Percentiles rank a stretch among this genome's conserved stretches.
Conservation (phyloP, 2,329 filamentous ascomycete genomes). For the Aureobasidium leucospermi region DNA sequence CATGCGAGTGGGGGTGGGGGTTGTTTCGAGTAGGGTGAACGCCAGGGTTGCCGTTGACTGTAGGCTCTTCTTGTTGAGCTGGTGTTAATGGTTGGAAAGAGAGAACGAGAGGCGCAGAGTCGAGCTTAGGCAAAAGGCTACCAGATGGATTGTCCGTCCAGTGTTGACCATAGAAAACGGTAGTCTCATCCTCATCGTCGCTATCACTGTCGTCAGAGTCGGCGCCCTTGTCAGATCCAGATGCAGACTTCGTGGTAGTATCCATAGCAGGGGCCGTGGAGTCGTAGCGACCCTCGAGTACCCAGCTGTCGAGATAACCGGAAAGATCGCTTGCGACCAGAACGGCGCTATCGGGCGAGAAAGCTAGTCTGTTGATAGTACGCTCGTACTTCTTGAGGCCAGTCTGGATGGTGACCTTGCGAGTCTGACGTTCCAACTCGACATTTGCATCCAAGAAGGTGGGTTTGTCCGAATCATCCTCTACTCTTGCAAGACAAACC, state of each 20-base stretch:
- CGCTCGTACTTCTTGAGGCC: constrained; percentile 64
- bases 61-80: background rate
- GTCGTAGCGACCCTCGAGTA: constrained; percentile 55
- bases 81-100: constrained; percentile 36
- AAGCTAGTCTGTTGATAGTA: constrained; percentile 64
- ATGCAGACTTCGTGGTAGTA: constrained; percentile 22
- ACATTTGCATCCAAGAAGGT: constrained; percentile 31
- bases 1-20: constrained; percentile 48
- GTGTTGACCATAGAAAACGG: constrained; percentile 51
- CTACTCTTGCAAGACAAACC: constrained; percentile 41
- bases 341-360: constrained; percentile 73
- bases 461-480: constrained; percentile 30
- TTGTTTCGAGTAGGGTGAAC: constrained; percentile 44
- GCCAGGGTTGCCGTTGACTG: constrained; percentile 39
- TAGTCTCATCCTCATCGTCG: constrained; percentile 40
- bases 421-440: constrained; percentile 31
- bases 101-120: constrained; percentile 38
- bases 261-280: constrained; percentile 36
- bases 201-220: constrained; percentile 29
- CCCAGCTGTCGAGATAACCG: constrained; percentile 82
- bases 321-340: constrained; percentile 74
- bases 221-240: constrained; percentile 21
- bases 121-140: constrained; percentile 38
- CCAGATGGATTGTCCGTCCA: constrained; percentile 68
- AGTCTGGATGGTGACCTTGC: constrained; percentile 24